phyloP scores from a whole-genome alignment of 371 early-diverging fungal genomes.

The Smittium mucronatum region DNA sequence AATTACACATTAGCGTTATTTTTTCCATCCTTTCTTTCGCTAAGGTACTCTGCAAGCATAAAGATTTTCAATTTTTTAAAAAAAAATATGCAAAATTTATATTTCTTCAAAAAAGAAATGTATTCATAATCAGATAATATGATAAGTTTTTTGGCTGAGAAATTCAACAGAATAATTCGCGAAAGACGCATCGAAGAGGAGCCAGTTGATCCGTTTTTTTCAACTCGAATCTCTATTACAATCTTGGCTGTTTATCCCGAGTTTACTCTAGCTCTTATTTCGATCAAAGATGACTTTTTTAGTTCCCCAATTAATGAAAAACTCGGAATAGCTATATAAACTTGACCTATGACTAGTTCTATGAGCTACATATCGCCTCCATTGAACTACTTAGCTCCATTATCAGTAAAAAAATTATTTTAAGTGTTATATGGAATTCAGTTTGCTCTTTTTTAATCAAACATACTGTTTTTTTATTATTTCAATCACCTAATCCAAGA shows the following conservation, averaged over 20 bases:
- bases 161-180: too few species aligned
- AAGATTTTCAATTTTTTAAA: too few species aligned
- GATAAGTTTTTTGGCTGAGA: too few species aligned
- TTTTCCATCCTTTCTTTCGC: too few species aligned
- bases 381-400: not conserved
- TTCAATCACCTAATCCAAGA: not conserved
- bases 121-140: too few species aligned
- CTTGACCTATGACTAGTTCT: not conserved
- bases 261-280: not conserved
- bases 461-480: not conserved
- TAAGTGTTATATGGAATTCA: not conserved
- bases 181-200: too few species aligned
- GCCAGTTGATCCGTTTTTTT: too few species aligned
- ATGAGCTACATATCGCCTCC: not conserved
- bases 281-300: not conserved
- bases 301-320: not conserved
- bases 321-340: not conserved
- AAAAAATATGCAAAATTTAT: too few species aligned
- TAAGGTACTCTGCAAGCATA: too few species aligned
- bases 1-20: too few species aligned
- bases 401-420: not conserved
- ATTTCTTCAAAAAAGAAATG: too few species aligned
- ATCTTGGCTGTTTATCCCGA: not conserved
- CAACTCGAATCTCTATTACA: not conserved
- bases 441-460: not conserved